These are phyloP conservation scores for Cenococcum geophilum DNA, from an alignment of 495 filamentous ascomycete species.

Conservation along the genomic window DNA sequence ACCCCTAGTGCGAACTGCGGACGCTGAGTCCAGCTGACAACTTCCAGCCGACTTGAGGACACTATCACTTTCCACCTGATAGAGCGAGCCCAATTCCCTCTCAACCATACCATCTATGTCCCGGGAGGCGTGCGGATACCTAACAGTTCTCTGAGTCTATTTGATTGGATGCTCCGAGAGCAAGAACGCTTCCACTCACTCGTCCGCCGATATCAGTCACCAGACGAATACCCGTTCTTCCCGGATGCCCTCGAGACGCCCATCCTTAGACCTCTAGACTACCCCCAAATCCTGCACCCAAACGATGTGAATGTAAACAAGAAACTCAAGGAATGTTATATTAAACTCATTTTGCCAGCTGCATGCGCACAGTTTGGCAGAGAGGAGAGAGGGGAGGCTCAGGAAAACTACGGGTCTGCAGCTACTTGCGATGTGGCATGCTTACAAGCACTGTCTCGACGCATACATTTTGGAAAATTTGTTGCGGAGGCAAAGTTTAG, in stretches of 20 bases:
- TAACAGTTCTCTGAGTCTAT: slow-evolving; percentile 64
- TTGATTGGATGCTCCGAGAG: slow-evolving; percentile 87
- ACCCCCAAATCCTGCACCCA: slow-evolving; percentile 83
- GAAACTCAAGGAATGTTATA: slow-evolving; percentile 79
- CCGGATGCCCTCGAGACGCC: slow-evolving; percentile 71
- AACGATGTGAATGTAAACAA: slow-evolving; percentile 91
- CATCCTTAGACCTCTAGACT: slow-evolving; percentile 79
- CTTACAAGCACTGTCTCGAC: slow-evolving; percentile 82
- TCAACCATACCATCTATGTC: slow-evolving; percentile 81
- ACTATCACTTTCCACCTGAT: slow-evolving; percentile 98
- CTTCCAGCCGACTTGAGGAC: slow-evolving; percentile 83
- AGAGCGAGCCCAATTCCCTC: slow-evolving; percentile 93
- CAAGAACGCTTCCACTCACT: slow-evolving; percentile 89
- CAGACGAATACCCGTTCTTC: slow-evolving; percentile 98
- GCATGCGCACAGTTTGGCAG: slow-evolving; percentile 68
- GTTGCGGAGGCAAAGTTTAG: slow-evolving; percentile 98
- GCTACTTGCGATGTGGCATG: slow-evolving; percentile 87
- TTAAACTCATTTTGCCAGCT: slow-evolving; percentile 70
- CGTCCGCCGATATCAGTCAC: slow-evolving; percentile 89
- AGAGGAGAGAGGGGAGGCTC: slow-evolving; percentile 72
- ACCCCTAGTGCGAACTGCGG: neutral
- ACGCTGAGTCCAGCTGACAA: neutral
- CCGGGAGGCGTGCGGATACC: slow-evolving; percentile 77
- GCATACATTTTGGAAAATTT: slow-evolving; percentile 98
- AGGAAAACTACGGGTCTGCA: slow-evolving; percentile 92